Conservation (phyloP, 345 rosid genomes). For the Brassica rapa region DNA sequence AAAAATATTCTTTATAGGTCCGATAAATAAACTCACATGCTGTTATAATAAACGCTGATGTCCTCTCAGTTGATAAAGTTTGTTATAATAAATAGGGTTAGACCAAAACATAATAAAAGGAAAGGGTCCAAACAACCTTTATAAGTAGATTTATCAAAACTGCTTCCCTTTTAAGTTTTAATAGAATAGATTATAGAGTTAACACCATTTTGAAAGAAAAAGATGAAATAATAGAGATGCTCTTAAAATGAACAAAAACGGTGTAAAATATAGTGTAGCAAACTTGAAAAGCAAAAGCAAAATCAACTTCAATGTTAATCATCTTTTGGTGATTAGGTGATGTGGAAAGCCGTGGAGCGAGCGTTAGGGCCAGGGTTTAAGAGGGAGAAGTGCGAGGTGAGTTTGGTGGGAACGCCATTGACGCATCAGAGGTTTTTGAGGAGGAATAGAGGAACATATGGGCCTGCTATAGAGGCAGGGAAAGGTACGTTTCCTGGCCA, state of each 20-base stretch:
- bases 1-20: too few relatives aligned
- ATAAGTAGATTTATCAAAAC: too few relatives aligned
- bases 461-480: slow-evolving; percentile 85
- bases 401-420: slow-evolving; percentile 85
- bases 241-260: not conserved
- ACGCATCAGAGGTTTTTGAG: slow-evolving; percentile 80
- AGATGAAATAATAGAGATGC: not conserved
- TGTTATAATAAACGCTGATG: too few relatives aligned
- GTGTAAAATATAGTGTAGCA: not conserved
- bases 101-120: too few relatives aligned
- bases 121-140: too few relatives aligned
- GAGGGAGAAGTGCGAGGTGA: slow-evolving; percentile 77
- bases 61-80: too few relatives aligned
- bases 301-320: not conserved
- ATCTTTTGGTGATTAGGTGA: slow-evolving; percentile 48
- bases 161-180: too few relatives aligned
- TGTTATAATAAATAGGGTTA: too few relatives aligned
- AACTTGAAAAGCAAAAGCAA: not conserved
- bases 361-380: slow-evolving; percentile 75
- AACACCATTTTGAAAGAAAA: too few relatives aligned
- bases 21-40: too few relatives aligned
- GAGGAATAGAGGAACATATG: slow-evolving; percentile 82
- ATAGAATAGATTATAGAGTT: too few relatives aligned
- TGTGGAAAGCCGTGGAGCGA: slow-evolving; percentile 91
- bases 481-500: slow-evolving; percentile 81